Conservation (phyloP, 352 stramenopile species). For the Pythium rishiriense region DNA sequence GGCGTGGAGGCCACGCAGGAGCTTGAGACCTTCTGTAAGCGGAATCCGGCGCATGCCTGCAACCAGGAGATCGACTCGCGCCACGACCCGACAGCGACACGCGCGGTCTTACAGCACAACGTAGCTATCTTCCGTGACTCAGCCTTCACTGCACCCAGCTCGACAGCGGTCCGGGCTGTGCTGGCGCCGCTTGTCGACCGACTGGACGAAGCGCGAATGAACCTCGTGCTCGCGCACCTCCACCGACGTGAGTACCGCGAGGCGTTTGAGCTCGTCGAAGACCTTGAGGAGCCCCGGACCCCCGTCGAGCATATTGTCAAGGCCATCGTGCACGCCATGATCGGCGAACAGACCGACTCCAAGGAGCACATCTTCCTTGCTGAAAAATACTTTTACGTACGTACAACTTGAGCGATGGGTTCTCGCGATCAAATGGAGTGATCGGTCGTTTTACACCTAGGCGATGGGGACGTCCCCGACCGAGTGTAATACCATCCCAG, state of each 20-base stretch:
- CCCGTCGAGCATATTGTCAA: constrained; percentile 55
- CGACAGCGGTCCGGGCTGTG: constrained; percentile 15
- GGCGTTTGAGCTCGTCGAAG: constrained; percentile 61
- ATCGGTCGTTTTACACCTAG: no score
- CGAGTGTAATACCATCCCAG: constrained; percentile 65
- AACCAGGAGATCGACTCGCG: constrained; percentile 2
- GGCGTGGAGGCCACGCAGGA: constrained; percentile 66
- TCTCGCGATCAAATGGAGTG: background rate
- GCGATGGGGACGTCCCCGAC: constrained; percentile 44
- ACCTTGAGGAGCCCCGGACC: constrained; percentile 41
- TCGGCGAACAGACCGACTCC: constrained; percentile 54
- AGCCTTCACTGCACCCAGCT: background rate
- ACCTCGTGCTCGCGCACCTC: constrained; percentile 56
- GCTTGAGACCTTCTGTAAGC: constrained; percentile 77
- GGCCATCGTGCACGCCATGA: constrained; percentile 56
- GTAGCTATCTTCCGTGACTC: constrained; percentile 45
- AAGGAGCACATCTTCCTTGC: constrained; percentile 75
- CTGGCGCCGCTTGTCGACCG: constrained; percentile 39
- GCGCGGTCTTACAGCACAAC: constrained; percentile 57
- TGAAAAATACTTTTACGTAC: constrained; percentile 67
- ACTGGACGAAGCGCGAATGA: constrained; percentile 54
- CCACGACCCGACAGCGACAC: constrained; percentile 26
- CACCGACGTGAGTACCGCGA: constrained; percentile 47
- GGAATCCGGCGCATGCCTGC: constrained; percentile 43
- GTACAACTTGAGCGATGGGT: background rate